Evolutionary conservation across 2,329 filamentous ascomycete genomes (phyloP), one percentile per base, ranked within the genome.

Genomic region (Aphanocladium album): DNA sequence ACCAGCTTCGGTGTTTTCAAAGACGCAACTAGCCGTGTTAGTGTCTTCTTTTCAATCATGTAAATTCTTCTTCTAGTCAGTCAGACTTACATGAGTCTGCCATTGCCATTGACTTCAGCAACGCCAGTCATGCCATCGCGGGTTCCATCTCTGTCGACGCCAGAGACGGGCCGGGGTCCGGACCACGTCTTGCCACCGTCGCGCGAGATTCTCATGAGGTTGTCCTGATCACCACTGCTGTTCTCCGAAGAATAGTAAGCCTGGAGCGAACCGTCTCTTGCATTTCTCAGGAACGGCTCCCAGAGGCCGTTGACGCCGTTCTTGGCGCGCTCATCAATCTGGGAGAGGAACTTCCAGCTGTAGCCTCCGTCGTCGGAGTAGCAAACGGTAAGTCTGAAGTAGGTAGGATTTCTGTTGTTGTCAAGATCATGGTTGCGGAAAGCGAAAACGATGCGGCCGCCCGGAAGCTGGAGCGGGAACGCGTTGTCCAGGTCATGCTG

Each of bases 61-160:
- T n/a, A n/a, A n/a, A n/a, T n/a, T n/a, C n/a, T n/a, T n/a, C n/a
- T n/a, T n/a, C n/a, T n/a, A n/a, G n/a, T n/a, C n/a, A 9, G 41
- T 12, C 16, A 17, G 41, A 68, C 67, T 67, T 16, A 70, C 68
- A 78, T 72, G n/a, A 78, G 67, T 47, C 70, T 71, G 21, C 64
- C 62, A 27, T 64, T 65, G 9, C 30, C 30, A 9, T 65, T 65
- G 14, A 73, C 66, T 17, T 66, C 65, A 0, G 74, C 74, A 5
- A 80, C 73, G 12, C 76, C 76, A 5, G 76, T 65, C 77, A 79
- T 80, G 33, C 78, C 77, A 58, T 80, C 77, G 14, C 77, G 68
- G 2, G 76, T 69, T 2, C 60, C 67, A 23, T 62, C 52, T 16
- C 39, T 16, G 2, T 69, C 68, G 1, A 63, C 56, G 7, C 75